Base-by-base conservation (phyloP, 2,329 filamentous ascomycete species). In the Aureobasidium sp. region DNA sequence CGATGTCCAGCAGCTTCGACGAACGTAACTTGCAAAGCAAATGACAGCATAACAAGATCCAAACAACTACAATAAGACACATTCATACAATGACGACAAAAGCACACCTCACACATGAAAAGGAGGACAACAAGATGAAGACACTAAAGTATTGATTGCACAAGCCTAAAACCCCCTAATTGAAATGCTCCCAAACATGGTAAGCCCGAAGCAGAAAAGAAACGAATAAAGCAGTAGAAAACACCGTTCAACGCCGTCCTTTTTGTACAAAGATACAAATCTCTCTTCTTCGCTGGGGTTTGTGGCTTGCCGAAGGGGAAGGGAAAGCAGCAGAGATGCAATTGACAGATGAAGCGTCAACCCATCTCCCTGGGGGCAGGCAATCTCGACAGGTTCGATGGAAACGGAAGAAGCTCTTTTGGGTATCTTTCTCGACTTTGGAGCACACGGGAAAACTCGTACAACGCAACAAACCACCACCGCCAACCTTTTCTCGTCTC, bases 381-480 rank as follows among this genome's bases (percentile, higher is more conserved):
- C 34, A n/a, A 5, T 53, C 29, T 39, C 36, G 51, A 41, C 9
- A 53, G 48, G 32, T 37, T 37, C 20, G 15, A 12, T 7, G 26
- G 29, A 29, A 55, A 43, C 17, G 41, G 37, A 55, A 55, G 37
- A 55, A 55, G 51, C 37, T 55, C 51, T 55, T 55, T 55, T 55
- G 51, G 51, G 51, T 55, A 41, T 55, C 51, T 55, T 37, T 55
- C 51, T 55, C 37, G 5, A 55, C 37, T 20, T 20, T 43, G 51
- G 34, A 24, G 37, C 34, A 32, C 51, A 32, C 37, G 37, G 51
- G 26, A 43, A 55, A 53, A 37, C 24, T 55, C 51, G 51, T 43
- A 55, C 37, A 55, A 29, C 37, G 6, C 51, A 55, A 55, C 51
- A 32, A 43, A 17, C 36, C 51, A 1, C 51, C 37, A 5, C 36